These are phyloP conservation scores for Cladophialophora bantiana DNA, from an alignment of 2,329 filamentous ascomycete species.

Conservation along the genomic window DNA sequence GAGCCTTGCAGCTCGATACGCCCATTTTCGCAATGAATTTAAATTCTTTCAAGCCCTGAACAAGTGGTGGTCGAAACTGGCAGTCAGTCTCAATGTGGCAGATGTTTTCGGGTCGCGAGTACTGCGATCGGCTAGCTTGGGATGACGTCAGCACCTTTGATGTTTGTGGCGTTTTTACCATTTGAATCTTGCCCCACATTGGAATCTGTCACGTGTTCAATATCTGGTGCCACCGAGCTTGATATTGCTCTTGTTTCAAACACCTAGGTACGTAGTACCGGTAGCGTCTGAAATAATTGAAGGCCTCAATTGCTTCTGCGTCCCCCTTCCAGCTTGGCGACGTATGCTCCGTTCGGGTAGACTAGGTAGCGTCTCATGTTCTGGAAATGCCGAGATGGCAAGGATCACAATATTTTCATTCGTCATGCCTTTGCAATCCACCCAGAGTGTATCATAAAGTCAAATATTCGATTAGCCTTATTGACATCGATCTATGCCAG, in stretches of 20 bases:
- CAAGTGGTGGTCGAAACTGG: neutral
- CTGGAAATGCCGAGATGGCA: neutral
- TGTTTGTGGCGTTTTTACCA: neutral
- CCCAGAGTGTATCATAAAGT: conserved; percentile 91
- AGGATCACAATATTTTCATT: neutral
- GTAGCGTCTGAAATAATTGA: neutral
- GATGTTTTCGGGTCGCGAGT: too few relatives aligned
- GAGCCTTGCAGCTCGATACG: neutral
- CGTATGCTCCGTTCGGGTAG: neutral
- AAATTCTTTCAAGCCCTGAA: neutral
- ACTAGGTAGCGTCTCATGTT: neutral
- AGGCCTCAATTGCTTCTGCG: neutral
- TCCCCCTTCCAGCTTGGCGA: neutral
- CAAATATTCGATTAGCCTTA: conserved; percentile 86
- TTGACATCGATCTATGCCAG: conserved; percentile 73
- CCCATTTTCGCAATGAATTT: neutral
- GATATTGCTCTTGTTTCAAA: neutral
- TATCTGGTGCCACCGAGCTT: neutral
- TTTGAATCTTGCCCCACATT: neutral
- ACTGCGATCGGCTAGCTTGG: neutral
- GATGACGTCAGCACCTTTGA: neutral
- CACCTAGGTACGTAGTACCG: neutral
- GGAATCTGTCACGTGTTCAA: neutral
- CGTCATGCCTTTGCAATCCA: conserved; percentile 84
- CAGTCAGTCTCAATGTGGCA: too few relatives aligned